Percentiles rank a stretch among this genome's conserved stretches.
Evolutionary conservation across 208 protist species (phyloP).

Genomic region (Wallacemonas rigidus): DNA sequence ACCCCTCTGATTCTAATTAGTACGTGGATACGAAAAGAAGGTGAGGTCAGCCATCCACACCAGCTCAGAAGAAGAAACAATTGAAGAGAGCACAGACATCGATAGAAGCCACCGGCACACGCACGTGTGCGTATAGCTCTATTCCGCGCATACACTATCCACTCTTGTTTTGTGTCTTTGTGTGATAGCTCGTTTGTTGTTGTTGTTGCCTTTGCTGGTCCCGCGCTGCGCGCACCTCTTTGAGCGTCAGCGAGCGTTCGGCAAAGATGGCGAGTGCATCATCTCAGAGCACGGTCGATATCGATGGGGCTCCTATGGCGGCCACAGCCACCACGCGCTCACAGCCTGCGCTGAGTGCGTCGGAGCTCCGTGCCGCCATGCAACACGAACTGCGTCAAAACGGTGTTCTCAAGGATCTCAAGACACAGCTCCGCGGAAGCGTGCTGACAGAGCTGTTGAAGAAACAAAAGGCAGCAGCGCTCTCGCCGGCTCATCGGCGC

Average conservation of each 20-base stretch:
- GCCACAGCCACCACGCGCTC: not conserved
- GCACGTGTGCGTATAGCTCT: too few species aligned
- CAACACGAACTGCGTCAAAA: slow-evolving; percentile 74
- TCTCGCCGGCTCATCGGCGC: slow-evolving; percentile 21
- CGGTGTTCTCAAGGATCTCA: slow-evolving; percentile 73
- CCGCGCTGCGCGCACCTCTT: not conserved
- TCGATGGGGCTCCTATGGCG: not conserved
- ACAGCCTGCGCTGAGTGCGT: slow-evolving; percentile 29
- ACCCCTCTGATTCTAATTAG: too few species aligned
- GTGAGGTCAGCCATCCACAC: too few species aligned
- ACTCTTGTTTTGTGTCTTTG: too few species aligned
- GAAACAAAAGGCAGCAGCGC: slow-evolving; percentile 31
- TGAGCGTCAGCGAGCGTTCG: too few species aligned
- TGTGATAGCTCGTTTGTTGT: not conserved
- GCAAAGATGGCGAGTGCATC: not conserved
- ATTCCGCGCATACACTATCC: too few species aligned
- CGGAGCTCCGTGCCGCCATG: slow-evolving; percentile 76
- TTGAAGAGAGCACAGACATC: too few species aligned
- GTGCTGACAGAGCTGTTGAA: slow-evolving; percentile 73
- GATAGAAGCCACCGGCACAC: too few species aligned
- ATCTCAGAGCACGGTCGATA: not conserved
- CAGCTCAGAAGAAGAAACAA: too few species aligned
- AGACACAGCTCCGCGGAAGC: slow-evolving; percentile 83
- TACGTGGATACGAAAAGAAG: too few species aligned
- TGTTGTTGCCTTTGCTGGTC: not conserved